These are phyloP conservation scores for Coemansia sp. DNA, from an alignment of 192 early-diverging fungal species.

Conservation along the genomic window DNA sequence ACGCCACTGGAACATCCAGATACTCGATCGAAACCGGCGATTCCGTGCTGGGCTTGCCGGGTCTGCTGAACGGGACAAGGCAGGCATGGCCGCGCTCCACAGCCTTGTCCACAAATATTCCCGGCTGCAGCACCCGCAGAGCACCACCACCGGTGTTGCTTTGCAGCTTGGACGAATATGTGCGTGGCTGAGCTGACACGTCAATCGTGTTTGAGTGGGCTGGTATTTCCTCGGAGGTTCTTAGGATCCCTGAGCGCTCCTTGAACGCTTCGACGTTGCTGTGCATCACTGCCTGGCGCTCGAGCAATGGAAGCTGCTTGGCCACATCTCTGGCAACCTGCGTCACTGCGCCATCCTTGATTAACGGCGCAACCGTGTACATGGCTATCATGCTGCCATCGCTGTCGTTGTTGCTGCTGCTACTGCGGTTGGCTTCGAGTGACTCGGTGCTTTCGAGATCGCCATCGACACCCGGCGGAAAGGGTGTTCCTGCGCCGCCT, in stretches of 20 bases:
- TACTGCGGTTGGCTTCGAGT: slow-evolving; percentile 31
- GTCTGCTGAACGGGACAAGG: slow-evolving; percentile 32
- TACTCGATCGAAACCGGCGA: slow-evolving; percentile 22
- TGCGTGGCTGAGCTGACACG: neutral
- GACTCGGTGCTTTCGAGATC: neutral
- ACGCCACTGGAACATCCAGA: slow-evolving; percentile 26
- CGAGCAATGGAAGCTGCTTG: slow-evolving; percentile 39
- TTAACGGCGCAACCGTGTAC: slow-evolving; percentile 18
- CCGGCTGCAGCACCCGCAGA: slow-evolving; percentile 11
- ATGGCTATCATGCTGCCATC: slow-evolving; percentile 35
- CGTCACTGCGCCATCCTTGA: slow-evolving; percentile 6
- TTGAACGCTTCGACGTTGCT: slow-evolving; percentile 38
- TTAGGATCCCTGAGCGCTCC: slow-evolving; percentile 18
- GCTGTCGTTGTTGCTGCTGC: slow-evolving; percentile 8
- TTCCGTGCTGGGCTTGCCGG: neutral
- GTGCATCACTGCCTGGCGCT: slow-evolving; percentile 51
- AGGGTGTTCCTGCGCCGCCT: neutral
- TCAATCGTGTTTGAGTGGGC: slow-evolving; percentile 1
- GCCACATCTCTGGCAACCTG: slow-evolving; percentile 29
- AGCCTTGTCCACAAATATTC: slow-evolving; percentile 44
- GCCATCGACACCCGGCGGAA: neutral
- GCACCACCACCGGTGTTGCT: neutral
- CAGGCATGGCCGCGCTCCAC: slow-evolving; percentile 46
- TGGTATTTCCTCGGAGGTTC: neutral
- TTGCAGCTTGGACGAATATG: neutral